Base-by-base conservation (phyloP, 169 alveolate species). In the Blepharisma undulans region DNA sequence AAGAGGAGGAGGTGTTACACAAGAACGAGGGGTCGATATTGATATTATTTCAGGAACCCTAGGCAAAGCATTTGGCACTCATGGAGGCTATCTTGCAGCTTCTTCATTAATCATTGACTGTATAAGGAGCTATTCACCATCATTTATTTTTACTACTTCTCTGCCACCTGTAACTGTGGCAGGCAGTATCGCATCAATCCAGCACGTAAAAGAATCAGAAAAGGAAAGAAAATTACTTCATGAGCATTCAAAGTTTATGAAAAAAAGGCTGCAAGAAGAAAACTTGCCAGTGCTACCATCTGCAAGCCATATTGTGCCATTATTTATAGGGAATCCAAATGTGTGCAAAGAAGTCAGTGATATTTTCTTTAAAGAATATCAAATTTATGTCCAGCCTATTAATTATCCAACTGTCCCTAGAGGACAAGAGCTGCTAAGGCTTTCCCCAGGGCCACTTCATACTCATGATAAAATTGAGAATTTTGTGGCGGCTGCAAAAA, bases 71-170 rank as follows among this genome's bases (percentile, higher is more conserved):
- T 90, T 96, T 72, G 99, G 99, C 25, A 97, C 96, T 27, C 97
- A 94, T 91, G 99, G 99, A 27, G 99, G 99, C 3, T 97, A 97
- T 91, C 92, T 97, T n/a, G 97, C 98, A 61, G 99, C 96, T 8
- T 84, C 84, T 27, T 22, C 93, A 14, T 61, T 84, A 32, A 76
- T 92, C 8, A 85, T 95, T 7, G 99, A 97, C 90, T 95, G 97
- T 80, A 94, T 97, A 79, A 94, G 99, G 76, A 94, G 97, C 84
- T 96, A 94, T 84, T 97, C 98, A 19, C 94, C 97, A 30, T 95
- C 95, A 84, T 97, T 97, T 91, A 97, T 97, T 76, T 97, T 97
- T 92, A 96, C 98, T 48, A 96, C 99, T n/a, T 95, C 98, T 3
- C 84, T 97, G 84, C 97, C 99, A 29, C 99, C 99, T 33, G 96